Evolutionary conservation across 371 early-diverging fungal genomes (phyloP).

Genomic region (Parasitella parasitica): DNA sequence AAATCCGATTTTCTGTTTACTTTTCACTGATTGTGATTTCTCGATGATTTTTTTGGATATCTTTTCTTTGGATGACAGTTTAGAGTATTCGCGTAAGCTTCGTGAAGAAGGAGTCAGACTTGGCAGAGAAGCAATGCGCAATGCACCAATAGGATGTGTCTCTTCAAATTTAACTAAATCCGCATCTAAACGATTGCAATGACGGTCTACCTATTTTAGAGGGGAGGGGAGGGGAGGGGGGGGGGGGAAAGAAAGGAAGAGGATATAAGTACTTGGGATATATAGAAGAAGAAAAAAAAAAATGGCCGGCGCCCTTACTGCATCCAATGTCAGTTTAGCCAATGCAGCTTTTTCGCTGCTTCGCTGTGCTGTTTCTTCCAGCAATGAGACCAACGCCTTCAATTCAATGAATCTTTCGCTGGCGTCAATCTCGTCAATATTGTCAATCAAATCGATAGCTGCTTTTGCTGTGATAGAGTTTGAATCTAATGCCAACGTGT

Average conservation of each 20-base stretch:
- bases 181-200: constrained; percentile 41
- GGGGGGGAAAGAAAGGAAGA: too few species aligned
- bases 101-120: constrained; percentile 40
- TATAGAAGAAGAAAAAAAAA: too few species aligned
- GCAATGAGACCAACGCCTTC: constrained; percentile 54
- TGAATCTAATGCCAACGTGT: constrained; percentile 43
- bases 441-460: constrained; percentile 58
- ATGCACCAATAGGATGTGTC: constrained; percentile 28
- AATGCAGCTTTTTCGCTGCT: constrained; percentile 91
- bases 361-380: constrained; percentile 77
- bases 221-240: too few species aligned
- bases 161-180: constrained; percentile 50
- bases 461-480: constrained; percentile 62
- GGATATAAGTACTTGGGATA: too few species aligned
- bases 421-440: constrained; percentile 44
- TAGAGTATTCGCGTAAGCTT: constrained; percentile 27
- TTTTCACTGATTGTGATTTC: constrained; percentile 12
- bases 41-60: constrained; percentile 12
- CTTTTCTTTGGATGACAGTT: constrained; percentile 22
- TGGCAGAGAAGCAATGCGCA: constrained; percentile 40
- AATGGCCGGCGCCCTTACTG: constrained; percentile 22
- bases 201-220: constrained; percentile 42
- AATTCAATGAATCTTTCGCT: constrained; percentile 63
- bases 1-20: constrained; percentile 4
- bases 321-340: constrained; percentile 90